These are phyloP conservation scores for Lepraria neglecta DNA, from an alignment of 495 filamentous ascomycete genomes.

Conservation along the genomic window DNA sequence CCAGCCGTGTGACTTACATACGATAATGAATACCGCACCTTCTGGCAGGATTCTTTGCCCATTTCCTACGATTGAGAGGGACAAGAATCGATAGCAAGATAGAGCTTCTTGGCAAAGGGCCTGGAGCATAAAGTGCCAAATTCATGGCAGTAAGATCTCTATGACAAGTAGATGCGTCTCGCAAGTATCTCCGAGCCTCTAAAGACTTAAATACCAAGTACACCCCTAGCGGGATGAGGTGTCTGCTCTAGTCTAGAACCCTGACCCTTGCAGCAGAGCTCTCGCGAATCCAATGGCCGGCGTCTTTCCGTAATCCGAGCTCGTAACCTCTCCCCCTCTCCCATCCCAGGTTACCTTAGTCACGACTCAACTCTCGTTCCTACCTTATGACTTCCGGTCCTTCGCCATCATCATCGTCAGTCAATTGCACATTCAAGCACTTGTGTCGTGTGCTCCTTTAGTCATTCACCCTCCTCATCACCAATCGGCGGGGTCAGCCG, in stretches of 20 bases:
- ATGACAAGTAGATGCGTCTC: background rate
- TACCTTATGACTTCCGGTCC: background rate
- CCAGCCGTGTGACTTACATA: background rate
- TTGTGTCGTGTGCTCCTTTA: background rate
- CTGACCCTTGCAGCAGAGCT: background rate
- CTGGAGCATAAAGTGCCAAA: background rate
- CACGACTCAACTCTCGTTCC: background rate
- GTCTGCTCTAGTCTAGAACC: conserved; percentile 7
- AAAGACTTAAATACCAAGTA: background rate
- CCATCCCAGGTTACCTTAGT: background rate
- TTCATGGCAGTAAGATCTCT: too few species aligned
- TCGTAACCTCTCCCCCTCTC: background rate
- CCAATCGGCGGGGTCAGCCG: conserved; percentile 12
- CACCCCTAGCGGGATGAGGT: background rate
- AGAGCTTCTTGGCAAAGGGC: too few species aligned
- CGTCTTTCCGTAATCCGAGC: conserved; percentile 6
- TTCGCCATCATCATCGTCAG: background rate
- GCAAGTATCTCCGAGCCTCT: background rate
- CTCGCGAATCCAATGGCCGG: conserved; percentile 5
- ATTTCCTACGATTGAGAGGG: background rate
- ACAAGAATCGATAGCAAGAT: background rate
- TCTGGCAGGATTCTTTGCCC: background rate
- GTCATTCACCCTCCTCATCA: conserved; percentile 4
- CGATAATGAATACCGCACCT: background rate
- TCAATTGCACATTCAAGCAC: background rate